Evolutionary conservation across 768 basidiomycete genomes (phyloP), one percentile per base, ranked within the genome.

Genomic region (Auriscalpium microsporum): DNA sequence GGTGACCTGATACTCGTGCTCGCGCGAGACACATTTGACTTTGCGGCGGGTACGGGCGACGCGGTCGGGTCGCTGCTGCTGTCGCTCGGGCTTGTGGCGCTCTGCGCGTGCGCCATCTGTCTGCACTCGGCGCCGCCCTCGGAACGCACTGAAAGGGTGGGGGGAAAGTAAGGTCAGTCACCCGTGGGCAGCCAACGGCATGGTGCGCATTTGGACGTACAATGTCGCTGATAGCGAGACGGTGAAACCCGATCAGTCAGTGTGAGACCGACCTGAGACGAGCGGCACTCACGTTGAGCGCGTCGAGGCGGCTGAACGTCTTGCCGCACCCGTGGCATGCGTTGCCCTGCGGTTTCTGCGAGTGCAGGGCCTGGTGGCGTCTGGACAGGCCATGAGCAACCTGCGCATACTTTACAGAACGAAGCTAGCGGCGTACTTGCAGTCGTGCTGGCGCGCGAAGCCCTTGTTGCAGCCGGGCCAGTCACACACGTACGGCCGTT

Each of bases 401-500:
- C 57, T 49, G 44, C 50, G 17, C 40, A 42, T 7, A 42, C 8
- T 10, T 42, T 48, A 19, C 37, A 23, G 4, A 45, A 35, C 42
- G 19, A 23, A 48, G 14, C 33, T 48, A 40, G 28, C n/a, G 44
- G 83, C 87, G 67, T 65, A 89, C 86, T 96, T 96, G 88, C 93
- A 95, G 67, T 97, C 94, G 69, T 97, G 94, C 68, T 94, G 91
- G 46, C 94, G 80, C 50, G 94, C 94, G 68, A 96, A 95, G 23
- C 90, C 87, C 68, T 96, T 97, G 67, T 87, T 88, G 69, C 94
- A 97, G 34, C 92, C 93, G 11, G 90, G 89, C 81, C 88, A 94
- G 56, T 90, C 86, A 69, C 94, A 96, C 57, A 90, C 82, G 71
- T 92, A 97, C 38, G 94, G 94, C 53, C 93, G 78, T 71, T 96